Conservation (phyloP, 495 filamentous ascomycete species). For the Aspergillus homomorphus region DNA sequence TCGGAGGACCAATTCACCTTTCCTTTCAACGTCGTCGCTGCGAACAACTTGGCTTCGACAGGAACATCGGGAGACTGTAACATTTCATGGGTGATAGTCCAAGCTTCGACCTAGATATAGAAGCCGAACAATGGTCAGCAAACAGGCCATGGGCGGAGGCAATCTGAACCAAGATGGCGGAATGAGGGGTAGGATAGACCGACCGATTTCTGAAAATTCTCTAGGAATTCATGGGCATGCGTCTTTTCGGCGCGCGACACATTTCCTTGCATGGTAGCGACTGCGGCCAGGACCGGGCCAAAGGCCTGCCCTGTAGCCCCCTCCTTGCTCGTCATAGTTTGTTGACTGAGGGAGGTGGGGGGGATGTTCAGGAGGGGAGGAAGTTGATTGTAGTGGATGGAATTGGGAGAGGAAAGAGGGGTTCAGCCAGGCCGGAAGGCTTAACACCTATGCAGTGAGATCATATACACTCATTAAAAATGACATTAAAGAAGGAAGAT, state of each 20-base stretch:
- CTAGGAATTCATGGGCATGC: slow-evolving; percentile 84
- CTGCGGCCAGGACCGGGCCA: slow-evolving; percentile 78
- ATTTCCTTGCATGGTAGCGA: slow-evolving; percentile 86
- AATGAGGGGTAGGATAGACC: slow-evolving; percentile 36
- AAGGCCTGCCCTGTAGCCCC: slow-evolving; percentile 62
- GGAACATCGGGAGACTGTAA: slow-evolving; percentile 71
- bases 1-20: slow-evolving; percentile 63
- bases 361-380: slow-evolving; percentile 15
- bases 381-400: slow-evolving; percentile 9
- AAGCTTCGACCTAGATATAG: slow-evolving; percentile 69
- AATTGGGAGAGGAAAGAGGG: slow-evolving; percentile 22
- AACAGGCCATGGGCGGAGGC: background rate
- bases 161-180: background rate
- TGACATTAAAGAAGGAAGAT: slow-evolving; percentile 4
- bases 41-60: slow-evolving; percentile 86
- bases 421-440: slow-evolving; percentile 29
- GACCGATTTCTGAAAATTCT: slow-evolving; percentile 98
- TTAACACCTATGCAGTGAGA: slow-evolving; percentile 23
- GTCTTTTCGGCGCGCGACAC: slow-evolving; percentile 79
- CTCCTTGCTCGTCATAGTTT: slow-evolving; percentile 66
- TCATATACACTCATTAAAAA: slow-evolving; percentile 30
- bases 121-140: slow-evolving; percentile 13
- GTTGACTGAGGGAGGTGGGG: slow-evolving; percentile 11
- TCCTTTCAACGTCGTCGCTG: slow-evolving; percentile 93
- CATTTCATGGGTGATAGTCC: slow-evolving; percentile 81